These are phyloP conservation scores for Favolaschia claudopus DNA, from an alignment of 768 basidiomycete genomes.

Conservation along the genomic window DNA sequence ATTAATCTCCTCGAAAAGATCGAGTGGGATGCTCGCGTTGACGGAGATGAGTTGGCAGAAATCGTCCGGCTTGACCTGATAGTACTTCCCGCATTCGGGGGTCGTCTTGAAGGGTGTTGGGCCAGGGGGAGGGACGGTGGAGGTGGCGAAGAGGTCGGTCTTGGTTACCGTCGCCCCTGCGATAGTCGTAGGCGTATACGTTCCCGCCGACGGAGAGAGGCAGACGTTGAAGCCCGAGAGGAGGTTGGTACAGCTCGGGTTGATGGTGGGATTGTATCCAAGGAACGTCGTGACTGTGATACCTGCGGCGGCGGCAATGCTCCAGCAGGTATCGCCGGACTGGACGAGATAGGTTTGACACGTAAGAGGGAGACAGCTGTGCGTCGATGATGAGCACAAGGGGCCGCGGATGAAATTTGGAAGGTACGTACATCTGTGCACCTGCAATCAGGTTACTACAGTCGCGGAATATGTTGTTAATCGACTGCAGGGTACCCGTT, in stretches of 20 bases:
- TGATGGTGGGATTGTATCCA: background rate
- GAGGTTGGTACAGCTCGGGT: background rate
- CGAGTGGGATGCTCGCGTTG: background rate
- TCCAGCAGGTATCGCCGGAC: background rate
- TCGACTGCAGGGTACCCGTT: conserved; percentile 3
- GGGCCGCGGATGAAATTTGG: background rate
- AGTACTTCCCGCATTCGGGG: background rate
- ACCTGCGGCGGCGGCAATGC: background rate
- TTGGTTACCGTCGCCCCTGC: background rate
- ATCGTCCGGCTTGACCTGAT: background rate
- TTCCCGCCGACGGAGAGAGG: background rate
- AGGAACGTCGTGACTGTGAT: background rate
- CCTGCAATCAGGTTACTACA: conserved; percentile 7
- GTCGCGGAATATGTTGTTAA: conserved; percentile 6
- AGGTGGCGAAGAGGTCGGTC: background rate
- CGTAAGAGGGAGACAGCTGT: background rate
- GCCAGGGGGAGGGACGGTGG: background rate
- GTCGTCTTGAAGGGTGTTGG: background rate
- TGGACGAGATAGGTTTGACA: background rate
- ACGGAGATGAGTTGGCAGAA: background rate
- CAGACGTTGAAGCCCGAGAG: background rate
- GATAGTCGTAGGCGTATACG: background rate
- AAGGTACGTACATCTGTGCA: background rate
- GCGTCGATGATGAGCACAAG: background rate
- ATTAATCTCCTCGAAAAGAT: background rate